phyloP scores from a whole-genome alignment of 768 basidiomycete genomes.

The Lyophyllum decastes region DNA sequence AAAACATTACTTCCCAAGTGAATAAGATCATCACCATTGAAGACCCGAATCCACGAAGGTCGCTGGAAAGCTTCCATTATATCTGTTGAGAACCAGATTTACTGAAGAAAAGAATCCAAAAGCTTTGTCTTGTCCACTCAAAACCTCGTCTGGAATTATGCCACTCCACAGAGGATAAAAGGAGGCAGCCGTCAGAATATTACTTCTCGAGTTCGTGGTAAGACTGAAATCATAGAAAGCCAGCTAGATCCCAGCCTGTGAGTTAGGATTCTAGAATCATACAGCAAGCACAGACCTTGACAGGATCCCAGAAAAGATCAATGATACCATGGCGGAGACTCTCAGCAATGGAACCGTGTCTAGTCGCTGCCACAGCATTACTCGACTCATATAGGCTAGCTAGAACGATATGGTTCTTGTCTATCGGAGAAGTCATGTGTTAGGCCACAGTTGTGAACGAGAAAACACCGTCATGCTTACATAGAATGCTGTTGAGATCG shows the following conservation, averaged over 20 bases:
- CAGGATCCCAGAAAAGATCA: constrained; percentile 84
- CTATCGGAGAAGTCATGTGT: constrained; percentile 32
- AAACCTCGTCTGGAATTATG: constrained; percentile 78
- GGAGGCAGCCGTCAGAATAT: constrained; percentile 67
- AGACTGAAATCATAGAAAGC: constrained; percentile 92
- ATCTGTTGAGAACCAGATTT: constrained; percentile 78
- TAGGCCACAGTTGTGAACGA: constrained; percentile 2
- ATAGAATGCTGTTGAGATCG: constrained; percentile 84
- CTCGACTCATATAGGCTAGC: constrained; percentile 57
- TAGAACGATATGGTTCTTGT: constrained; percentile 62
- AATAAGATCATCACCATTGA: no score
- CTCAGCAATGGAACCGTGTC: constrained; percentile 58
- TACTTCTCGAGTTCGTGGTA: constrained; percentile 62
- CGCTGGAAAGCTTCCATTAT: constrained; percentile 84
- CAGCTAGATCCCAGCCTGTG: constrained; percentile 37
- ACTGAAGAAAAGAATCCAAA: constrained; percentile 74
- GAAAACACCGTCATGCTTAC: constrained; percentile 45
- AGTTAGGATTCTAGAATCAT: background rate
- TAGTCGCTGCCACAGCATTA: constrained; percentile 41
- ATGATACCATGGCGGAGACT: constrained; percentile 69
- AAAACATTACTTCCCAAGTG: no score
- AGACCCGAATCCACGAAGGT: constrained; percentile 78
- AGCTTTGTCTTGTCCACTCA: constrained; percentile 54
- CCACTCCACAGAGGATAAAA: constrained; percentile 89
- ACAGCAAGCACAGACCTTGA: constrained; percentile 41